Evolutionary conservation across 177 flowering plant genomes (phyloP), one percentile per base, ranked within the genome.

Genomic region (Vitis hybrid): DNA sequence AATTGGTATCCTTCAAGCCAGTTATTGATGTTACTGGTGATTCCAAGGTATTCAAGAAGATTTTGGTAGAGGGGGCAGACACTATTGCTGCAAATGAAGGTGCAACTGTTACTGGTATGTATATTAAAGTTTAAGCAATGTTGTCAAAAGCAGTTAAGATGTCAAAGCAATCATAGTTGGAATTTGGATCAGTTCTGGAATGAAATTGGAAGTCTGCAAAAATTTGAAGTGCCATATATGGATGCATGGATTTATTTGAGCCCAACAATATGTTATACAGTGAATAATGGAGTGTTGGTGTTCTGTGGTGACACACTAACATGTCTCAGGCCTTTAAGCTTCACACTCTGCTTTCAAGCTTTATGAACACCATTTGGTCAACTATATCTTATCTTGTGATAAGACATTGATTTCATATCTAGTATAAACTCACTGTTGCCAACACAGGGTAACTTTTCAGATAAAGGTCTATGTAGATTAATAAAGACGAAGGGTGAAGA

Each of bases 11-110:
- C 10, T 77, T 84, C 69, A 90, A 88, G 78, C 82, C 84, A 55
- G 92, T 90, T 18, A 68, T 85, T 65, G 83, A 88, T 76, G 74
- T 90, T 55, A 75, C 77, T 67, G 87, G 88, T 57, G 87, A 87
- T 72, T 73, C 75, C 63, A 86, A 78, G 72, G 85, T 90, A 48
- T 48, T 84, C 24, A 90, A 90, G 79, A 90, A 88, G 82, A 82
- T 90, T 14, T 19, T 86, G 66, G 83, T 73, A 72, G 94, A 84
- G 66, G 92, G 94, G 15, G 88, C 85, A 69, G 86, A 86, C 50
- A 65, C 74, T 49, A 2, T 66, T 24, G 66, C 72, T 59, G 86
- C 92, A 68, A 69, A 78, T 82, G 94, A 88, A 56, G 90, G 94
- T 71, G 86, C 88, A 58, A 52, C 72, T 71, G 90, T 84, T 27